These are phyloP conservation scores for Alliaria petiolata DNA, from an alignment of 345 rosid genomes.

Conservation along the genomic window DNA sequence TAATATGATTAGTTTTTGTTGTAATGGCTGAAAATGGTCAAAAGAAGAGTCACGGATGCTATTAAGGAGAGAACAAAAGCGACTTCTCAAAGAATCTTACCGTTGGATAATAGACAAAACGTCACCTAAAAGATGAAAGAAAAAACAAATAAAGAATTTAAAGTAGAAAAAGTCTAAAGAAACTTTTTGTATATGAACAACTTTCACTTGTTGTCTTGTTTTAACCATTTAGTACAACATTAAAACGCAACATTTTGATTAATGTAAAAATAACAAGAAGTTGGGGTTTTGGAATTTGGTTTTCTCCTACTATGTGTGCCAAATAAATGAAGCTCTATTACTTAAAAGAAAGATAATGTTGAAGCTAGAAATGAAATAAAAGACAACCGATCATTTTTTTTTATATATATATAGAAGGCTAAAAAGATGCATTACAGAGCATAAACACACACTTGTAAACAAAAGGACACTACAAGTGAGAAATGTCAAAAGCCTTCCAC, in stretches of 20 bases:
- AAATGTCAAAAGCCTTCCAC: constrained; percentile 30
- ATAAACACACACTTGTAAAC: constrained; percentile 28
- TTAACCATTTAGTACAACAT: not conserved
- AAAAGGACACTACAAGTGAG: constrained; percentile 28
- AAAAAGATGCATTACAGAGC: constrained; percentile 18
- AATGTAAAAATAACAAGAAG: not conserved
- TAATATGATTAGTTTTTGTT: not conserved
- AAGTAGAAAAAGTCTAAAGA: not conserved
- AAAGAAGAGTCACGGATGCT: constrained; percentile 30
- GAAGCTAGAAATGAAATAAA: constrained; percentile 15
- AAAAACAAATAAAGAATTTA: constrained; percentile 2
- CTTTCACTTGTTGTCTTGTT: not conserved
- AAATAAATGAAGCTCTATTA: not conserved
- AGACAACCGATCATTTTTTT: constrained; percentile 16
- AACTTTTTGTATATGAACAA: not conserved
- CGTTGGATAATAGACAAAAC: constrained; percentile 34
- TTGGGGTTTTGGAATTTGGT: not conserved
- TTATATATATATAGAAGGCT: not conserved
- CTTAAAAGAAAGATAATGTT: not conserved
- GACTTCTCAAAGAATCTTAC: constrained; percentile 31
- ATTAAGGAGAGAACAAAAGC: constrained; percentile 24
- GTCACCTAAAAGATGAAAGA: constrained; percentile 13
- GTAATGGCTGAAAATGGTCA: constrained; percentile 27
- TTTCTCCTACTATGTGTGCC: constrained; percentile 20
- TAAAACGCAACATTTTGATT: not conserved